phyloP scores from a whole-genome alignment of 192 early-diverging fungal genomes.

The Chytriomyces hyalinus region DNA sequence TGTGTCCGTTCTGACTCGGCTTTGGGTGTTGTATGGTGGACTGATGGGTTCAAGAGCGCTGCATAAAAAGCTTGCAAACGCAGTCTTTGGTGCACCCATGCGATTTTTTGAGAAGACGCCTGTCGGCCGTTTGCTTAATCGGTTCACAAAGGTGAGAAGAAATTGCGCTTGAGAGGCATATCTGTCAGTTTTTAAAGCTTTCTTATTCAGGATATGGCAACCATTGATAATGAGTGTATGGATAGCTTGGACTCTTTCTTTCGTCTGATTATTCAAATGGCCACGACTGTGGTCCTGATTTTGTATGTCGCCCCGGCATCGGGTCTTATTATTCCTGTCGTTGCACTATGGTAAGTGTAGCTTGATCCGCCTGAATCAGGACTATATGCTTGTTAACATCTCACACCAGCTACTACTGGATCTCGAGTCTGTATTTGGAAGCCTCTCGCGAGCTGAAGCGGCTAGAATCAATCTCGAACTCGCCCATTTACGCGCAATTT shows the following conservation, averaged over 20 bases:
- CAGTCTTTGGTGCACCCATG: constrained; percentile 47
- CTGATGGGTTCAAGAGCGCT: constrained; percentile 30
- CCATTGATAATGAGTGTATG: constrained; percentile 37
- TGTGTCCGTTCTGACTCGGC: constrained; percentile 16
- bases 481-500: constrained; percentile 80
- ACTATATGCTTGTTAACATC: neutral
- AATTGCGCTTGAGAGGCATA: neutral
- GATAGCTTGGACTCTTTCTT: constrained; percentile 34
- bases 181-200: neutral
- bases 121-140: constrained; percentile 64
- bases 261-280: constrained; percentile 20
- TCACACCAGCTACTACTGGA: constrained; percentile 53
- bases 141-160: constrained; percentile 74
- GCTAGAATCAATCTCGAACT: constrained; percentile 73
- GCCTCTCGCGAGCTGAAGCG: constrained; percentile 88
- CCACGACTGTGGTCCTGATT: constrained; percentile 23
- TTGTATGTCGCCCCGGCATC: constrained; percentile 57
- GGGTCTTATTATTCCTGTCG: constrained; percentile 39
- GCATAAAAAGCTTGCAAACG: constrained; percentile 43
- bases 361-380: constrained; percentile 31
- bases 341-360: constrained; percentile 56
- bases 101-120: constrained; percentile 49
- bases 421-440: constrained; percentile 74
- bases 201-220: constrained; percentile 34
- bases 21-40: constrained; percentile 34